Evolutionary conservation across 345 rosid genomes (phyloP).

Genomic region (Pugionium cornutum): DNA sequence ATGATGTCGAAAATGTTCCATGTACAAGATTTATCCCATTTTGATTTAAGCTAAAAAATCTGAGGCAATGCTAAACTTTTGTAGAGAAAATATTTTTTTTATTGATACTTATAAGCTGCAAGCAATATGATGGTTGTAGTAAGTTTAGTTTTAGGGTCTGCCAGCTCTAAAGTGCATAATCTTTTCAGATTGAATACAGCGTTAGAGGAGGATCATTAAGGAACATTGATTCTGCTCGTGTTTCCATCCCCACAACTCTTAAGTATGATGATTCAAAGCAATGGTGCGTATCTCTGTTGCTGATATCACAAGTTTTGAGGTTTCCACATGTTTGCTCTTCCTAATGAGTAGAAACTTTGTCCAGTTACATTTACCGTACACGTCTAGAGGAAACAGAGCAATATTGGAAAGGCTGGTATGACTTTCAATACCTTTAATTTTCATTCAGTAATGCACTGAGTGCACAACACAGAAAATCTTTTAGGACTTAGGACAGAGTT

Average conservation of each 20-base stretch:
- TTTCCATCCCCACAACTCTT: conserved; percentile 80
- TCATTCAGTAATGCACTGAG: neutral
- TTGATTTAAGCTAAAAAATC: too few species aligned
- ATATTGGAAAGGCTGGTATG: conserved; percentile 96
- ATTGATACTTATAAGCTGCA: neutral
- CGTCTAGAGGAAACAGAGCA: conserved; percentile 79
- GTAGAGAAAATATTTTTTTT: too few species aligned
- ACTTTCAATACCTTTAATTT: conserved; percentile 9
- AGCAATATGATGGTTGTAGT: neutral
- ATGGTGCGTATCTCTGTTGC: conserved; percentile 53
- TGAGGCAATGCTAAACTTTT: too few species aligned
- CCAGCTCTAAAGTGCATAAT: conserved; percentile 6
- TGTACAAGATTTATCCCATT: too few species aligned
- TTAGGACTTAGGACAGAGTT: conserved; percentile 4
- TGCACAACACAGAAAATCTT: neutral
- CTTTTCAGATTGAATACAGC: conserved; percentile 79
- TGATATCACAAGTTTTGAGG: neutral
- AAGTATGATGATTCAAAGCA: conserved; percentile 73
- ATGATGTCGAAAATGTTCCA: neutral
- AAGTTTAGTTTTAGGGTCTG: neutral
- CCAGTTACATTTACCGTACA: conserved; percentile 78
- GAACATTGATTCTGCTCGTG: conserved; percentile 90
- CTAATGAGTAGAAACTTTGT: conserved; percentile 31
- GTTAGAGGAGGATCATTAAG: conserved; percentile 82
- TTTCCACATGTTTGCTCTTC: conserved; percentile 21